These are phyloP conservation scores for Trichoderma asperellum DNA, from an alignment of 2,329 filamentous ascomycete species.

Conservation along the genomic window DNA sequence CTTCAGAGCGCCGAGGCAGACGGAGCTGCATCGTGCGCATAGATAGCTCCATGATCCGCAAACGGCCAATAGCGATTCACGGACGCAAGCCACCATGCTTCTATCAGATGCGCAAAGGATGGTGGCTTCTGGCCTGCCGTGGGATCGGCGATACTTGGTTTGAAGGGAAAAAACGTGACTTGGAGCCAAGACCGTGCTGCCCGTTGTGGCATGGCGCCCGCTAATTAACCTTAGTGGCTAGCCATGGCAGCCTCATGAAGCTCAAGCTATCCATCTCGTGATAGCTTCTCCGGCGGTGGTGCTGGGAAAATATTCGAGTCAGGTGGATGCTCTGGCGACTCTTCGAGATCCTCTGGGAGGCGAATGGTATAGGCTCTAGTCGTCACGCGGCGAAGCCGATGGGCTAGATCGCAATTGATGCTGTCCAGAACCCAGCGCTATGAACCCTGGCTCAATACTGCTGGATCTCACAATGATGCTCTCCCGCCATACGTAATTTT, in stretches of 20 bases:
- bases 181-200: not conserved
- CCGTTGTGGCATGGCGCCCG: conserved; percentile 24
- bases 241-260: conserved; percentile 11
- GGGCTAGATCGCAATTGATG: not conserved
- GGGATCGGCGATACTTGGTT: conserved; percentile 5
- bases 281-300: conserved; percentile 6
- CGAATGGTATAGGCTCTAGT: not conserved
- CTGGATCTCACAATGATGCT: not conserved
- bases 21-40: conserved; percentile 16
- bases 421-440: not conserved
- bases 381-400: not conserved
- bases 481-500: not conserved
- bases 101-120: conserved; percentile 2
- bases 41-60: conserved; percentile 24
- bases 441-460: not conserved
- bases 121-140: not conserved
- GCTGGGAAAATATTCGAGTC: not conserved
- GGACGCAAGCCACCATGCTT: conserved; percentile 23
- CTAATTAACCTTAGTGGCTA: conserved; percentile 17
- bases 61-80: not conserved
- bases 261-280: conserved; percentile 8
- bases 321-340: conserved; percentile 6
- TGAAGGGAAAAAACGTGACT: not conserved
- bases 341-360: not conserved
- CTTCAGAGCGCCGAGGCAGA: conserved; percentile 11